Percentiles rank a stretch among this genome's conserved stretches.
Conservation (phyloP, 768 basidiomycete species). For the Hypholoma fasciculare region DNA sequence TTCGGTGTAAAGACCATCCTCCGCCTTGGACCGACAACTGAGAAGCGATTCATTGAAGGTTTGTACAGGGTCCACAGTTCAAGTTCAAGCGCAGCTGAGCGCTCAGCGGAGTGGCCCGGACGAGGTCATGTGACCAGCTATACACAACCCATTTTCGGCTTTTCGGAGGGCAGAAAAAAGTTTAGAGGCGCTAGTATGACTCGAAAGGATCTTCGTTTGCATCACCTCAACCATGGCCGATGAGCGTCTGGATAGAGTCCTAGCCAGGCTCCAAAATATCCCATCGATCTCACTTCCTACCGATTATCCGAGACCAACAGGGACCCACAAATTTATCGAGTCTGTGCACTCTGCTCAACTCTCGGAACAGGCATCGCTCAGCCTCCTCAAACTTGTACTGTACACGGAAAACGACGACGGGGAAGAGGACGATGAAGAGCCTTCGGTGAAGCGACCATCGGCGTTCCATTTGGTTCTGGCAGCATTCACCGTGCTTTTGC, state of each 20-base stretch:
- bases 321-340: conserved; percentile 78
- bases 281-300: conserved; percentile 93
- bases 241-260: conserved; percentile 53
- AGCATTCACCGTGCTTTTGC: conserved; percentile 88
- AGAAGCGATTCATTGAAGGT: too few relatives aligned
- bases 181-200: neutral
- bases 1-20: too few relatives aligned
- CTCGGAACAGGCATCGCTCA: conserved; percentile 71
- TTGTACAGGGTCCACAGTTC: too few relatives aligned
- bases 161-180: conserved; percentile 2
- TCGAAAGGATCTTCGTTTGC: conserved; percentile 6
- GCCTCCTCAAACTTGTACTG: conserved; percentile 80
- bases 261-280: conserved; percentile 71
- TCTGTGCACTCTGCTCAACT: conserved; percentile 74
- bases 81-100: too few relatives aligned
- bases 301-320: conserved; percentile 87
- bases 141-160: neutral
- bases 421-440: conserved; percentile 47
- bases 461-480: conserved; percentile 91
- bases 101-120: too few relatives aligned
- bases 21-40: too few relatives aligned
- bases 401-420: conserved; percentile 58
- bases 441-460: conserved; percentile 54
- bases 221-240: conserved; percentile 34
- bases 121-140: neutral